phyloP scores from a whole-genome alignment of 441 rosid species.

The Adansonia rubrostipa region DNA sequence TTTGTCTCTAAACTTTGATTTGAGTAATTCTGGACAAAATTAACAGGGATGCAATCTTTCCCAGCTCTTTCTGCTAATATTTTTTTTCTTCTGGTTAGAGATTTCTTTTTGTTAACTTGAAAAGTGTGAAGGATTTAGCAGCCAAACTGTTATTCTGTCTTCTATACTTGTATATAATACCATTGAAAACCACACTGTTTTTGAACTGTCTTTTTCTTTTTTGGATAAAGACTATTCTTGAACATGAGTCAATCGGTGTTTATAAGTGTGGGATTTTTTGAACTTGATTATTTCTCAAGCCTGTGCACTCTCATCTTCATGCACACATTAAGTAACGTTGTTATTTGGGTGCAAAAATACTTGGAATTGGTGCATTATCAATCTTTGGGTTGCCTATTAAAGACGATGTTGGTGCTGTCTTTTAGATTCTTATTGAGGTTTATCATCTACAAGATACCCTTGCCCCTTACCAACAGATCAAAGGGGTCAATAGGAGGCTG shows the following conservation, averaged over 20 bases:
- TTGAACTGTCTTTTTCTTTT: neutral
- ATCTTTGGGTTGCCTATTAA: neutral
- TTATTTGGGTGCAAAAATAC: neutral
- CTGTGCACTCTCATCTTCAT: neutral
- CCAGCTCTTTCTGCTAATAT: neutral
- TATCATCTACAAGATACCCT: constrained; percentile 89
- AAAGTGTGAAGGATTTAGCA: constrained; percentile 9
- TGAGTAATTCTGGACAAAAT: neutral
- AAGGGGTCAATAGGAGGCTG: constrained; percentile 96
- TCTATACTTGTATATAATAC: neutral
- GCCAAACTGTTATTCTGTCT: neutral
- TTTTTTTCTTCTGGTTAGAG: neutral
- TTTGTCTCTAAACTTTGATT: neutral
- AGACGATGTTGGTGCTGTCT: constrained; percentile 24
- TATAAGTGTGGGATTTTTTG: neutral
- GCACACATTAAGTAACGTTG: neutral
- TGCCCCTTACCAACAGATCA: constrained; percentile 87
- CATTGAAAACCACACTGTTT: neutral
- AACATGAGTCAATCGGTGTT: neutral
- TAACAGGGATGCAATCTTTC: neutral
- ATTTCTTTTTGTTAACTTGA: neutral
- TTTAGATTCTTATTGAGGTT: constrained; percentile 88
- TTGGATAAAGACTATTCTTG: neutral
- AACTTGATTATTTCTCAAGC: neutral
- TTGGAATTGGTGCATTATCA: neutral